Evolutionary conservation across 192 early-diverging fungal species (phyloP).

Genomic region (Lobosporangium transversale): DNA sequence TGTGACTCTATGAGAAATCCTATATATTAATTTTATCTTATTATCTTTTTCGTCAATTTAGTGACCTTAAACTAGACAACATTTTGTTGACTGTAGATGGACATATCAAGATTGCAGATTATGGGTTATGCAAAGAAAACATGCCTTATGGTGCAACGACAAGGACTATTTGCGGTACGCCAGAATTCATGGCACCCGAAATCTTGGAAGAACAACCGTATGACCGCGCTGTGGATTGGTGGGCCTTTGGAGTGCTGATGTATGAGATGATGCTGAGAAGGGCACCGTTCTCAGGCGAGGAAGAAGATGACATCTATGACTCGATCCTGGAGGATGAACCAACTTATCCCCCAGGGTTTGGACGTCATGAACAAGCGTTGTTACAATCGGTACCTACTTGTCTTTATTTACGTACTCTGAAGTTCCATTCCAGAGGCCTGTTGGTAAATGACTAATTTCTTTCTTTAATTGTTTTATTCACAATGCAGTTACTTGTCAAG

Average conservation of each 20-base stretch:
- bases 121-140: conserved; percentile 97
- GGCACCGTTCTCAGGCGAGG: conserved; percentile 93
- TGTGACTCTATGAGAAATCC: background rate
- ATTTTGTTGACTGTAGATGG: conserved; percentile 93
- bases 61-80: conserved; percentile 98
- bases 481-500: conserved; percentile 59
- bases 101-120: conserved; percentile 98
- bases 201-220: conserved; percentile 95
- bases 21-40: too few relatives aligned
- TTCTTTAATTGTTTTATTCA: too few relatives aligned
- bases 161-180: conserved; percentile 97
- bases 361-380: conserved; percentile 58
- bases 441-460: too few relatives aligned
- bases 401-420: background rate
- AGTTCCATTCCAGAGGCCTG: too few relatives aligned
- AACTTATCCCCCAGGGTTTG: conserved; percentile 75
- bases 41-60: too few relatives aligned
- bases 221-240: conserved; percentile 97
- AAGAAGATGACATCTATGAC: conserved; percentile 98
- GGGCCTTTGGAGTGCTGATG: conserved; percentile 91
- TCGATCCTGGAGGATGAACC: conserved; percentile 97
- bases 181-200: conserved; percentile 99
- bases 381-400: conserved; percentile 60
- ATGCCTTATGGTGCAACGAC: conserved; percentile 89
- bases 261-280: conserved; percentile 93